Evolutionary conservation across 192 early-diverging fungal genomes (phyloP), one percentile per base, ranked within the genome.

Genomic region (Backusella luteola): DNA sequence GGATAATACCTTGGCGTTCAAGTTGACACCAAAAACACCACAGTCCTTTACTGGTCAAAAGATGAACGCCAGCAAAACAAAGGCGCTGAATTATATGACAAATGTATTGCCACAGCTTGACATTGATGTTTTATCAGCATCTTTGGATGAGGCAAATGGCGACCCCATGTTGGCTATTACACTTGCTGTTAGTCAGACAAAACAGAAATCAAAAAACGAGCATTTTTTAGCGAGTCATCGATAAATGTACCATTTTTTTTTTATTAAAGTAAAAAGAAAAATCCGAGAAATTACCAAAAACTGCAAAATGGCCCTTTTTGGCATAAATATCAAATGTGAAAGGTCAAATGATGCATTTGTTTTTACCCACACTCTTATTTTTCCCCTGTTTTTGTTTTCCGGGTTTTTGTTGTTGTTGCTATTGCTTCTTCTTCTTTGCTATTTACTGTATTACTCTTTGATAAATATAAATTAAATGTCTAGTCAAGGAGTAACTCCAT

Each of bases 111-210:
- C 77, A n/a, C 72, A 79, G 14, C 26, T 74, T 34, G 72, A 79
- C 59, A 17, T 59, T 4, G 23, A 23, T 52, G 34, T 74, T 3
- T 38, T 79, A 32, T 36, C 68, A 15, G 34, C 21, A 32, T 63
- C 74, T 69, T 73, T 79, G 29, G 52, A 52, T 67, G 66, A 79
- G 34, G 77, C 77, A 12, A 73, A 73, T 17, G 77, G 77, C 4
- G 77, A 79, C 32, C 71, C 77, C 7, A 73, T 79, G 66, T 26
- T 74, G 34, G 77, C 59, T 4, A 79, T 79, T 29, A 73, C 71
- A 12, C 23, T 79, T 6, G 77, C 73, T 26, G 72, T 79, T 8
- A 29, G 72, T 15, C 67, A 74, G 23, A 46, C 66, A 32, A 75
- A 75, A 23, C 35, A 23, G 32, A 21, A 21, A 34, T 26, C 26